Conservation (phyloP, 163 green algal species). For the Chlorella variabilis region DNA sequence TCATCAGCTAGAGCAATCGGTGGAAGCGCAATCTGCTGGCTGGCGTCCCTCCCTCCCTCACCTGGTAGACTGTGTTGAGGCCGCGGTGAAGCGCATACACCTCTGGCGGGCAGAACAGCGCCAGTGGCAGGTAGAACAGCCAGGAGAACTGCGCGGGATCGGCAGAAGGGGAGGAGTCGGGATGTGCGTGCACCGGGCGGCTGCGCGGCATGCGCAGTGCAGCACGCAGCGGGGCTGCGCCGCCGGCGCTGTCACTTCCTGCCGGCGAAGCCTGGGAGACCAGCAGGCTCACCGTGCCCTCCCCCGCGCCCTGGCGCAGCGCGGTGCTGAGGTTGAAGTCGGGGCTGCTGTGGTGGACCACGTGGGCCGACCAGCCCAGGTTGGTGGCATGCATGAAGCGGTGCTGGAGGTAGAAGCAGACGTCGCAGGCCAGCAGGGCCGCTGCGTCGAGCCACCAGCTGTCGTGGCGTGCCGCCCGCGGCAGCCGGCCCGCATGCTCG, state of each 20-base stretch:
- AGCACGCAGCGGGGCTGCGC: too few relatives aligned
- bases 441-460: background rate
- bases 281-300: too few relatives aligned
- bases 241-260: too few relatives aligned
- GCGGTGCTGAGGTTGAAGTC: conserved; percentile 47
- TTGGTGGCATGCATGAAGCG: conserved; percentile 36
- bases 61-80: background rate
- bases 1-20: too few relatives aligned
- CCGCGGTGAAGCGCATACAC: conserved; percentile 20
- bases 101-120: conserved; percentile 27
- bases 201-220: too few relatives aligned
- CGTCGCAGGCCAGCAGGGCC: too few relatives aligned
- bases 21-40: too few relatives aligned
- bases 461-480: background rate
- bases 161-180: too few relatives aligned
- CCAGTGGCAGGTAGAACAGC: conserved; percentile 46
- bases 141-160: conserved; percentile 39
- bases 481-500: too few relatives aligned
- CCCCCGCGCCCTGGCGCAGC: conserved; percentile 1
- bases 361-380: conserved; percentile 39
- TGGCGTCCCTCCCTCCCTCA: too few relatives aligned
- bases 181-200: too few relatives aligned
- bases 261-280: too few relatives aligned
- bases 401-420: conserved; percentile 5
- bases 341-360: conserved; percentile 41